Percentiles rank a stretch among this genome's conserved stretches.
phyloP scores from a whole-genome alignment of 169 alveolate species.

The Cryptosporidium meleagridis region DNA sequence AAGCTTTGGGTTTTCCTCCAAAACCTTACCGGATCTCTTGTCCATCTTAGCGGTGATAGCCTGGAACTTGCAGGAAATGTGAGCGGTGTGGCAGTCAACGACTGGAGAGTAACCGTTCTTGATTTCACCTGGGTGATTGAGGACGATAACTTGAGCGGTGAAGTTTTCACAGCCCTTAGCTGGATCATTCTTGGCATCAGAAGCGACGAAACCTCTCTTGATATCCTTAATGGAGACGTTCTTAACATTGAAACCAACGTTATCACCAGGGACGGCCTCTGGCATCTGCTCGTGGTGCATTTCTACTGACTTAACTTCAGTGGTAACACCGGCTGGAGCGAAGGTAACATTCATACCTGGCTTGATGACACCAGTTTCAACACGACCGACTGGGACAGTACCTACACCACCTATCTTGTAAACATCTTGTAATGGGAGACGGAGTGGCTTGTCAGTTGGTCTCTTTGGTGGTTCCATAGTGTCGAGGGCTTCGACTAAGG shows the following conservation, averaged over 20 bases:
- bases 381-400: constrained; percentile 99
- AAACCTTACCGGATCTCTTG: constrained; percentile 96
- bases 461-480: constrained; percentile 96
- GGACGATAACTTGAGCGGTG: constrained; percentile 95
- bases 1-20: constrained; percentile 95
- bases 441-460: constrained; percentile 96
- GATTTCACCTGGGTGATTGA: constrained; percentile 98
- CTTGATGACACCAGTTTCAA: constrained; percentile 96
- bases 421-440: constrained; percentile 97
- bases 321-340: constrained; percentile 95
- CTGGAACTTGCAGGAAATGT: constrained; percentile 97
- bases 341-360: constrained; percentile 92
- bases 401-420: constrained; percentile 99
- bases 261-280: constrained; percentile 98
- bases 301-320: constrained; percentile 98
- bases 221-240: constrained; percentile 95
- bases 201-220: constrained; percentile 95
- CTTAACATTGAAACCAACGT: constrained; percentile 97
- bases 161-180: constrained; percentile 94
- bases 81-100: constrained; percentile 98
- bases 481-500: constrained; percentile 96
- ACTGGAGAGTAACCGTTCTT: constrained; percentile 98
- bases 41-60: constrained; percentile 92
- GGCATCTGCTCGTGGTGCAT: constrained; percentile 97
- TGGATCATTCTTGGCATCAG: constrained; percentile 97